Conservation (phyloP, 495 filamentous ascomycete genomes). For the Podospora anserina region DNA sequence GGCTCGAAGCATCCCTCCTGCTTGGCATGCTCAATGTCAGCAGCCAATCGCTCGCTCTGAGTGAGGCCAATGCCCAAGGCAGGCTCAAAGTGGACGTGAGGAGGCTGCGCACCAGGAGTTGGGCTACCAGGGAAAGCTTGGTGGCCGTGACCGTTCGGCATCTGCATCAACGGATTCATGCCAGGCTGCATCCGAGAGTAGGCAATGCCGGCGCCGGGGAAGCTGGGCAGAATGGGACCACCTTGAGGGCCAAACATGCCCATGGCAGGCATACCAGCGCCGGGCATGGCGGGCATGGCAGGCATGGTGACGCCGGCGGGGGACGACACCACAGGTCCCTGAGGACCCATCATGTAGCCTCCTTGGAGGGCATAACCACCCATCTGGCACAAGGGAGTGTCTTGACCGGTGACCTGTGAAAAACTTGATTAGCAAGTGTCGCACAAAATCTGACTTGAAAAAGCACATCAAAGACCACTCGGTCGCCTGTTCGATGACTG, state of each 20-base stretch:
- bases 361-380: slow-evolving; percentile 10
- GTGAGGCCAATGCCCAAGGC: slow-evolving; percentile 43
- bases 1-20: slow-evolving; percentile 38
- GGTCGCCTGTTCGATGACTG: neutral
- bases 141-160: neutral
- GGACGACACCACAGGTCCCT: slow-evolving; percentile 2
- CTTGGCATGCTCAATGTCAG: slow-evolving; percentile 40
- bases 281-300: no score
- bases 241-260: neutral
- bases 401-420: neutral
- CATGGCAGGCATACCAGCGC: no score
- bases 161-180: neutral
- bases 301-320: slow-evolving; percentile 5
- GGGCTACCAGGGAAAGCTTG: no score
- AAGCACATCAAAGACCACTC: neutral
- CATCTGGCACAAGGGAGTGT: slow-evolving; percentile 8
- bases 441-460: neutral
- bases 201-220: neutral
- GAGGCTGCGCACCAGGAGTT: neutral
- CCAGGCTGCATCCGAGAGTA: neutral
- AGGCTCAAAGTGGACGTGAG: slow-evolving; percentile 24
- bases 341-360: slow-evolving; percentile 5
- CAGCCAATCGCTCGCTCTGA: slow-evolving; percentile 34
- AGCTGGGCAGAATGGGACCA: neutral
- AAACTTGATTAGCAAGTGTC: neutral